Evolutionary conservation across 306 rosid genomes (phyloP), one percentile per base, ranked within the genome.

Genomic region (Acacia confusa): DNA sequence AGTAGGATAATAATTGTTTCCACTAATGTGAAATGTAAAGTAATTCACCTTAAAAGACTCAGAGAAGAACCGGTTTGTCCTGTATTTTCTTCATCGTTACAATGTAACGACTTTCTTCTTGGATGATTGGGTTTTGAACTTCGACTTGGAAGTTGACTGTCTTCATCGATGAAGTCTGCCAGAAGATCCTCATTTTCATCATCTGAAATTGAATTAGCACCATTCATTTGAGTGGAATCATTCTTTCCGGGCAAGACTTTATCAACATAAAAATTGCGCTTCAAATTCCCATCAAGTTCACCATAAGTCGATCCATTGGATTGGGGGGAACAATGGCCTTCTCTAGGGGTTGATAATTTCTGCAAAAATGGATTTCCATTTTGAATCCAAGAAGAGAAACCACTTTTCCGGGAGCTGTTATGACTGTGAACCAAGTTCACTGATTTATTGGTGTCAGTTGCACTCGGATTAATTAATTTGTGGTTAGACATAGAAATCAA

Each of bases 81-180:
- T 66, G 88, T 78, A 72, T 85, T 83, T 75, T 96, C 98, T 74
- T 88, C 98, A 6, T 80, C 88, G 78, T 70, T 88, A 85, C 84
- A 88, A 75, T 84, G 74, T 66, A 88, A 76, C 65, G 87, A 84
- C 72, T 84, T 68, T 70, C 63, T 88, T 88, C 85, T 87, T 50
- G 88, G 72, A 79, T 19, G 87, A 82, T 71, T 65, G 44, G 93
- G 89, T 79, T 85, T 91, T 1, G 91, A 91, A 89, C 86, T 87
- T 78, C 99, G 87, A 88, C 99, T 96, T 20, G 99, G 99, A 52
- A 96, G 93, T 84, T 96, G 99, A 88, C 98, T 96, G 82, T 96
- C 99, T 88, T 96, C 99, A 84, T 96, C 99, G 67, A 96, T 96
- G 71, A 96, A 96, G 84, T 96, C 99, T n/a, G 99, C 99, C 79